These are phyloP conservation scores for Microcos paniculata DNA, from an alignment of 345 rosid species.

Conservation along the genomic window DNA sequence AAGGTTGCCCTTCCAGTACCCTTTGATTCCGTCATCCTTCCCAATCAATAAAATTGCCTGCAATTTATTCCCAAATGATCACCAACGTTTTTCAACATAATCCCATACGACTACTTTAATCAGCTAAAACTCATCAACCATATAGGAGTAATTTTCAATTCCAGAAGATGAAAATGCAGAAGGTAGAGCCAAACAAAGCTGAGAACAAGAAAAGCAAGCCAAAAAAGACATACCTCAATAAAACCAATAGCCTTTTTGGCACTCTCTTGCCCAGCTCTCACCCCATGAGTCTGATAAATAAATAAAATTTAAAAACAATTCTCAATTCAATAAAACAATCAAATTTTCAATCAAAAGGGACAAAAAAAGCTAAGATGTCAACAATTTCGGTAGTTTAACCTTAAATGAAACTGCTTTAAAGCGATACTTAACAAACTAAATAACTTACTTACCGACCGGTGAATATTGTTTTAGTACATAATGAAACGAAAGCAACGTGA, in stretches of 20 bases:
- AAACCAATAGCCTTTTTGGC: slow-evolving; percentile 88
- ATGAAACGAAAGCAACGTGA: neutral
- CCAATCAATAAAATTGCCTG: slow-evolving; percentile 80
- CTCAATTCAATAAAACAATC: neutral
- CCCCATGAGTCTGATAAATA: slow-evolving; percentile 69
- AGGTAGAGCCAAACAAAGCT: neutral
- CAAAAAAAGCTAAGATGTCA: neutral
- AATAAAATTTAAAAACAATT: neutral
- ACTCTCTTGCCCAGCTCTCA: slow-evolving; percentile 73
- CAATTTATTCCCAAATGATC: slow-evolving; percentile 12
- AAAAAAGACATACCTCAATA: slow-evolving; percentile 57
- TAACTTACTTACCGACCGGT: neutral
- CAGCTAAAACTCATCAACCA: neutral
- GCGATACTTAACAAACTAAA: neutral
- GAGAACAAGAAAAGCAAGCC: neutral
- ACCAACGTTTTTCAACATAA: neutral
- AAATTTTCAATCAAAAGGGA: neutral
- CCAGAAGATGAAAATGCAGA: neutral
- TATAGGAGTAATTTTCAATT: neutral
- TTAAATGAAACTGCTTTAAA: neutral
- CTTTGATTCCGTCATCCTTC: slow-evolving; percentile 91
- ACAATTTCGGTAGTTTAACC: neutral
- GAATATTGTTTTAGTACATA: neutral
- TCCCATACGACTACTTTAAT: neutral
- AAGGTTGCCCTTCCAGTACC: slow-evolving; percentile 99